Evolutionary conservation across 2,329 filamentous ascomycete genomes (phyloP), one percentile per base, ranked within the genome.

Genomic region (Fusarium sp.): DNA sequence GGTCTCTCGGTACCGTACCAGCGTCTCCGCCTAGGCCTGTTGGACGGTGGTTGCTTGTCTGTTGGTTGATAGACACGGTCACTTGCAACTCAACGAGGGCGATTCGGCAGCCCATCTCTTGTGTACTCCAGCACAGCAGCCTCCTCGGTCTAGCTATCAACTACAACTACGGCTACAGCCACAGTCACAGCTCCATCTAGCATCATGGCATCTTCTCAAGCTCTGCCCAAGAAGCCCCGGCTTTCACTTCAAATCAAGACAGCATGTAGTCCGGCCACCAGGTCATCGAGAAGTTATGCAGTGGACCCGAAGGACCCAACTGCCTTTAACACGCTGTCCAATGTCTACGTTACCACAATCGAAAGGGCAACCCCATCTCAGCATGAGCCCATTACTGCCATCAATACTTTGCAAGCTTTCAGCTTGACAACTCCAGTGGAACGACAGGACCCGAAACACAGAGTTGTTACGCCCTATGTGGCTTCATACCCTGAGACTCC

Each of bases 261-360:
- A 30, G 79, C 83, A 36, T 79, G 81, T 63, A 81, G 80, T 39
- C 78, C 84, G 8, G 77, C 75, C 45, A 79, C 82, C 61, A 84
- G 82, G 61, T 80, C 84, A 28, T 71, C 75, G 22, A 75, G 79
- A 68, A 78, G 77, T 53, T 80, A 80, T 61, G 64, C 77, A 44
- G 74, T 88, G 44, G 87, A 91, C 74, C 87, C 88, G 36, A 87
- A 85, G 66, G 90, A 90, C 38, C 89, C 89, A 8, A 92, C 90
- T 3, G 84, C 89, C 28, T 91, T 91, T 82, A 92, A 92, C 81
- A 92, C 90, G 5, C 85, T 92, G 44, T 90, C 90, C 61, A 92
- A 92, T 81, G 87, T 90, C 69, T 92, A 92, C 77, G 87, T 88
- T 32, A 89, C 88, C 7, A 88, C 90, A 69, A 90, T 92, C 60